These are phyloP conservation scores for Penicillium digitatum DNA, from an alignment of 2,329 filamentous ascomycete genomes.

Conservation along the genomic window DNA sequence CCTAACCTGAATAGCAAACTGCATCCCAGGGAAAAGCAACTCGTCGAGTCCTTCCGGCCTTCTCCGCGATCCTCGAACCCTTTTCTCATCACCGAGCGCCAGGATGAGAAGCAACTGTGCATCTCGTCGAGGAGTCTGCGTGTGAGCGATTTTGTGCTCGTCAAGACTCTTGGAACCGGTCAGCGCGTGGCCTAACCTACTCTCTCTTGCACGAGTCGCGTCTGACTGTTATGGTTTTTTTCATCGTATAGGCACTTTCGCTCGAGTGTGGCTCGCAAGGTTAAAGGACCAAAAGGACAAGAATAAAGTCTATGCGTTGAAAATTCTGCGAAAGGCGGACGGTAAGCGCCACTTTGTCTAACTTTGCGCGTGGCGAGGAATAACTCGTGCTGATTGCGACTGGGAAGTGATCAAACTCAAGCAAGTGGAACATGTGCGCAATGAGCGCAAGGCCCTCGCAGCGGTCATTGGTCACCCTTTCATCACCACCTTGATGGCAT, in stretches of 20 bases:
- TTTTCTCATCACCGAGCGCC: conserved; percentile 38
- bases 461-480: conserved; percentile 62
- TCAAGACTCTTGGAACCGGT: conserved; percentile 51
- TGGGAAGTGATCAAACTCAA: conserved; percentile 55
- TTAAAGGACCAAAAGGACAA: conserved; percentile 38
- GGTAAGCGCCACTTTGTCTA: conserved; percentile 30
- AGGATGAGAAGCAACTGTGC: conserved; percentile 38
- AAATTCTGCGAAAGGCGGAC: conserved; percentile 50
- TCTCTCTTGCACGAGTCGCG: not conserved
- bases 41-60: conserved; percentile 27
- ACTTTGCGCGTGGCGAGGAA: conserved; percentile 1
- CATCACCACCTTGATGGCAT: conserved; percentile 61
- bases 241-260: conserved; percentile 46
- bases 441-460: conserved; percentile 61
- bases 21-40: conserved; percentile 31
- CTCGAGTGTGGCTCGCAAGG: conserved; percentile 49
- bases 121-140: conserved; percentile 37
- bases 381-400: conserved; percentile 11
- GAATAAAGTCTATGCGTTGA: conserved; percentile 48
- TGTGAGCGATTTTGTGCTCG: conserved; percentile 45
- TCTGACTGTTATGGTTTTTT: conserved; percentile 9
- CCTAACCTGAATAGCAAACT: conserved; percentile 19
- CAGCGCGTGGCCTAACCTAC: conserved; percentile 16
- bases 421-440: conserved; percentile 65
- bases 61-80: conserved; percentile 33